Percentiles rank a stretch among this genome's conserved stretches.
phyloP scores from a whole-genome alignment of 2,329 filamentous ascomycete genomes.

The Fusarium secorum region DNA sequence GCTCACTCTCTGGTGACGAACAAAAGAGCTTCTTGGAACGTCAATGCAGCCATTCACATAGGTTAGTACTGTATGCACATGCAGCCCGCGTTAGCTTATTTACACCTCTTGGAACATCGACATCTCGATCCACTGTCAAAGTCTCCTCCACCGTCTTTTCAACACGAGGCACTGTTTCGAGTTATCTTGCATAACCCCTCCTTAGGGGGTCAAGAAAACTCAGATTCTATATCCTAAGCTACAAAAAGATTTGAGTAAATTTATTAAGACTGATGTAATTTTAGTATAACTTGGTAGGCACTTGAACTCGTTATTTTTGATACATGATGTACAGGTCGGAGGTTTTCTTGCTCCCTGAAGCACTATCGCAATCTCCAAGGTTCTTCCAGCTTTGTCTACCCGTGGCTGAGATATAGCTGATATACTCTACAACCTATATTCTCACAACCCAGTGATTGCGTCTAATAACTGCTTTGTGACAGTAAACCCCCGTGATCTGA shows the following conservation, averaged over 20 bases:
- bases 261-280: neutral
- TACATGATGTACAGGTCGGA: neutral
- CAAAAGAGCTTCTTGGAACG: neutral
- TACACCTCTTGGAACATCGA: slow-evolving; percentile 1
- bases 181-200: neutral
- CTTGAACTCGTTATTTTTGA: neutral
- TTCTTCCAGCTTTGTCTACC: neutral
- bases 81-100: neutral
- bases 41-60: neutral
- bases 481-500: neutral
- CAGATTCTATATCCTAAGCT: neutral
- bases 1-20: neutral
- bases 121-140: slow-evolving; percentile 16
- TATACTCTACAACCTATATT: neutral
- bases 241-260: neutral
- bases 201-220: neutral
- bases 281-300: neutral
- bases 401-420: neutral
- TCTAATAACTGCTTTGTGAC: neutral
- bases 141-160: slow-evolving; percentile 33
- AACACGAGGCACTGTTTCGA: slow-evolving; percentile 23
- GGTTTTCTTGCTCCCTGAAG: neutral
- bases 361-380: neutral
- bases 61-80: neutral
- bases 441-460: neutral